Evolutionary conservation across 345 rosid genomes (phyloP).

Genomic region (Acer negundo): DNA sequence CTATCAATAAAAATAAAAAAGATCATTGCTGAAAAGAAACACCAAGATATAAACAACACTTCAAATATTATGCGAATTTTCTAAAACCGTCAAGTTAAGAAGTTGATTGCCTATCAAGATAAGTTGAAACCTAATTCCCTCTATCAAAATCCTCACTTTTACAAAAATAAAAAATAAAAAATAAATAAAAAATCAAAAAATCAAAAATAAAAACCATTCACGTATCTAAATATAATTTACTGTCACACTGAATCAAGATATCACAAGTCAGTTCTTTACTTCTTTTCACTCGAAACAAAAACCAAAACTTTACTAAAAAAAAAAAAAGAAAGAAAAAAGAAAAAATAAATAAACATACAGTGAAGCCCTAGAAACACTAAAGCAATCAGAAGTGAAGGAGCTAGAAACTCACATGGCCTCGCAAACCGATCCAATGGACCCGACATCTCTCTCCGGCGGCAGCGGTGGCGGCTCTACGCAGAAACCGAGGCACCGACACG

Average conservation of each 20-base stretch:
- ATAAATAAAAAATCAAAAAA: neutral
- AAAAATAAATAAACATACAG: neutral
- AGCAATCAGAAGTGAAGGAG: neutral
- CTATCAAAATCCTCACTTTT: neutral
- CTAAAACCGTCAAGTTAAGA: neutral
- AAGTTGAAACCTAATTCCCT: neutral
- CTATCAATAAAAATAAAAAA: neutral
- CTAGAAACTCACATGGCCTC: conserved; percentile 75
- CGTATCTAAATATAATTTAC: neutral
- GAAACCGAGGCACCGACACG: conserved; percentile 9
- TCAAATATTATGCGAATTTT: neutral
- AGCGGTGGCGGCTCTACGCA: neutral
- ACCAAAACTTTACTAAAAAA: neutral
- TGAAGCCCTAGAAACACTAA: conserved; percentile 35
- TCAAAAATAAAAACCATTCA: neutral
- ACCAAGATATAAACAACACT: no score
- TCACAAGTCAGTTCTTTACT: neutral
- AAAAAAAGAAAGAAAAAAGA: neutral
- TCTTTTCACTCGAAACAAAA: neutral
- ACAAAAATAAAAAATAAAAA: neutral
- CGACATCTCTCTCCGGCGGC: conserved; percentile 60
- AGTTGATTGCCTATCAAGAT: no score
- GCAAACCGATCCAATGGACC: conserved; percentile 97
- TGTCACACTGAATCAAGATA: neutral
- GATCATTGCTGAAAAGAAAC: no score